Percentiles rank a stretch among this genome's conserved stretches.
Conservation (phyloP, 768 basidiomycete species). For the Hydnum rufescens region DNA sequence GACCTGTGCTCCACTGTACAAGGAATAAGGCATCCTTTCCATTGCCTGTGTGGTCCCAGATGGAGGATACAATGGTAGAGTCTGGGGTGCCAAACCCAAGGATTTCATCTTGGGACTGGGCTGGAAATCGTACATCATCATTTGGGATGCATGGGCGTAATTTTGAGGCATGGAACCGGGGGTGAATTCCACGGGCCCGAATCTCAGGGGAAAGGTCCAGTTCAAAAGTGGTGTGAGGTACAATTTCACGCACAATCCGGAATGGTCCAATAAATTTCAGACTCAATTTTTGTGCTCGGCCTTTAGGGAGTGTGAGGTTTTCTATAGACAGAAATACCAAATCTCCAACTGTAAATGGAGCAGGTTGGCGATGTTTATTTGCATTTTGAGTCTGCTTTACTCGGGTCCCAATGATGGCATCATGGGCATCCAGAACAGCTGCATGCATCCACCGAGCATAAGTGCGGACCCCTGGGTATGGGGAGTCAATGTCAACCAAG, state of each 20-base stretch:
- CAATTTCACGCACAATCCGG: background rate
- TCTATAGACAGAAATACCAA: slow-evolving; percentile 8
- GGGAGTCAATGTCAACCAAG: background rate
- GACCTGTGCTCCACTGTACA: background rate
- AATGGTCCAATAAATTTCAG: slow-evolving; percentile 11
- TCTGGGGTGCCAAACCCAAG: background rate
- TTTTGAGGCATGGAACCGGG: too few species aligned
- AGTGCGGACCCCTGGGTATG: slow-evolving; percentile 2
- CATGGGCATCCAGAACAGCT: slow-evolving; percentile 9
- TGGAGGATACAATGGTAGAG: background rate
- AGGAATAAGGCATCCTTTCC: background rate
- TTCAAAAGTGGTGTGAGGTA: background rate
- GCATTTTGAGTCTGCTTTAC: slow-evolving; percentile 8
- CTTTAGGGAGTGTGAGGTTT: slow-evolving; percentile 10
- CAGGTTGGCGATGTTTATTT: slow-evolving; percentile 1
- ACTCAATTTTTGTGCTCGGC: slow-evolving; percentile 7
- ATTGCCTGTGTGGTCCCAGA: background rate
- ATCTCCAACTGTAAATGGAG: slow-evolving; percentile 3
- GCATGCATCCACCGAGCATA: slow-evolving; percentile 5
- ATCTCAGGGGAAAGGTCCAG: background rate
- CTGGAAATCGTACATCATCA: slow-evolving; percentile 2
- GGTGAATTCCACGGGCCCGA: background rate
- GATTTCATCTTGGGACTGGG: background rate
- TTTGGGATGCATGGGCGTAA: background rate
- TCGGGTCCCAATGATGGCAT: slow-evolving; percentile 11